These are phyloP conservation scores for Candida corydali DNA, from an alignment of 805 yeast species.

Conservation along the genomic window DNA sequence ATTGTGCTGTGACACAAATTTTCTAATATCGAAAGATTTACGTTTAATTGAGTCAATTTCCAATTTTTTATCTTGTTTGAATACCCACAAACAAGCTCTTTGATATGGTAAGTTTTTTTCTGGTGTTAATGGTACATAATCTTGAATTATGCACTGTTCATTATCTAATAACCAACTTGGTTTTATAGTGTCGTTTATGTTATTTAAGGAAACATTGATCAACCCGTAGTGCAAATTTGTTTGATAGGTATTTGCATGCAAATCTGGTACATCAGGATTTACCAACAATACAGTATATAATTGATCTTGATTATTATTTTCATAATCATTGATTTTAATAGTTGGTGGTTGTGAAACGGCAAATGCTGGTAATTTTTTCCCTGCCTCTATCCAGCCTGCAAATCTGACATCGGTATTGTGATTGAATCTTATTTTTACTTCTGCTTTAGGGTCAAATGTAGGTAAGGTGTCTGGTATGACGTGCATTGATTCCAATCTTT, in stretches of 20 bases:
- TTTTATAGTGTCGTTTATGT: constrained; percentile 54
- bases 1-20: constrained; percentile 50
- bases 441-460: constrained; percentile 76
- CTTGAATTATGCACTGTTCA: constrained; percentile 36
- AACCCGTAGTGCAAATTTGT: constrained; percentile 79
- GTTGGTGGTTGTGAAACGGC: constrained; percentile 77
- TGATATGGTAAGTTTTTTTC: constrained; percentile 84
- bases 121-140: constrained; percentile 79
- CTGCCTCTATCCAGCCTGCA: constrained; percentile 75
- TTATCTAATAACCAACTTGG: constrained; percentile 34
- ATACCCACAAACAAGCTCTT: constrained; percentile 86
- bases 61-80: constrained; percentile 53
- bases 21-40: constrained; percentile 67
- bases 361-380: constrained; percentile 65
- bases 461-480: constrained; percentile 95
- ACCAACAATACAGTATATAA: constrained; percentile 76
- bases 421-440: constrained; percentile 71
- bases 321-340: constrained; percentile 71
- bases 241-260: constrained; percentile 59
- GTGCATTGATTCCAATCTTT: constrained; percentile 78
- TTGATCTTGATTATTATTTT: constrained; percentile 35
- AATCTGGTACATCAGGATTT: constrained; percentile 88
- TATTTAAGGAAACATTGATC: constrained; percentile 57
- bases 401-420: constrained; percentile 53
- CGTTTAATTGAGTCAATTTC: constrained; percentile 20